Conservation (phyloP, 164 flowering plant species). For the Sextonia rubra region DNA sequence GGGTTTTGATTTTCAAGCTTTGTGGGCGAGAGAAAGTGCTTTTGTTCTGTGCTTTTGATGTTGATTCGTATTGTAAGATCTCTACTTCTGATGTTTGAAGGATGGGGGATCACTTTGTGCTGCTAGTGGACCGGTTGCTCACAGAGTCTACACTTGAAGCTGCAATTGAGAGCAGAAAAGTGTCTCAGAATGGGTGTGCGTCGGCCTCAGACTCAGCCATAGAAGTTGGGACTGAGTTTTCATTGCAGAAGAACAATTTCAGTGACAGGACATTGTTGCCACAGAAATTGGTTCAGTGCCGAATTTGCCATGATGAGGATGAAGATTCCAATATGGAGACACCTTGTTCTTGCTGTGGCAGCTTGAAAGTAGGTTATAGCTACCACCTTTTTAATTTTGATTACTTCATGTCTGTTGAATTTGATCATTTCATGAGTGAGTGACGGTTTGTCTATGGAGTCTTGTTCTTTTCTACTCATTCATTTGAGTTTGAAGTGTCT, state of each 20-base stretch:
- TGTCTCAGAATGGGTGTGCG: conserved; percentile 11
- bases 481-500: background rate
- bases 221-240: conserved; percentile 21
- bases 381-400: background rate
- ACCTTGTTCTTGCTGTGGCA: conserved; percentile 86
- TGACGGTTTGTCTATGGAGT: background rate
- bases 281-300: conserved; percentile 52
- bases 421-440: background rate
- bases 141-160: conserved; percentile 64
- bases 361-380: conserved; percentile 59
- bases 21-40: background rate
- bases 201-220: conserved; percentile 11
- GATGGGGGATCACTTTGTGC: conserved; percentile 92
- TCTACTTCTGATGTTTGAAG: background rate
- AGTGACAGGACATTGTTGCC: conserved; percentile 20
- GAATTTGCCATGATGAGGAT: conserved; percentile 96
- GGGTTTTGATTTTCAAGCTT: background rate
- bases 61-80: background rate
- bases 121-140: conserved; percentile 58
- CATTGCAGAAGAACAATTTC: conserved; percentile 26
- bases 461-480: background rate
- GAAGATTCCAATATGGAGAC: conserved; percentile 66
- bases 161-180: conserved; percentile 39
- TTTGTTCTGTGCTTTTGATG: background rate
- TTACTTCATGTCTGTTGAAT: background rate